A percentile compares a stretch with the other conserved stretches of the same genome.
These are phyloP conservation scores for Phaeosphaeriaceae sp. DNA, from an alignment of 2,329 filamentous ascomycete genomes.

Conservation along the genomic window DNA sequence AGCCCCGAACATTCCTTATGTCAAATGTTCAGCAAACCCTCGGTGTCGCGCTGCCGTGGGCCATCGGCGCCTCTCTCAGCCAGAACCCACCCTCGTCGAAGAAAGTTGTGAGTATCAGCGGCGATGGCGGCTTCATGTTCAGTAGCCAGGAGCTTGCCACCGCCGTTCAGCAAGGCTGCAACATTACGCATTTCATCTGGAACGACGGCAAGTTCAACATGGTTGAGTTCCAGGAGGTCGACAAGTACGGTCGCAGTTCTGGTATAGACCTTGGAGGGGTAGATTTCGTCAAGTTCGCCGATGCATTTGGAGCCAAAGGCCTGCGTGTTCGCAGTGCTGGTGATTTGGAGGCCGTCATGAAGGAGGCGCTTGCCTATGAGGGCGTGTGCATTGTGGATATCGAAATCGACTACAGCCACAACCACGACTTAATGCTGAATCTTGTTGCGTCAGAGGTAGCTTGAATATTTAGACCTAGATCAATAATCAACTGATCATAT, in stretches of 20 bases:
- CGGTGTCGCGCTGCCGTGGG: neutral
- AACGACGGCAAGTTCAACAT: neutral
- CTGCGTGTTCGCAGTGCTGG: neutral
- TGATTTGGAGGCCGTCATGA: neutral
- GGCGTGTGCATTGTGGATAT: neutral
- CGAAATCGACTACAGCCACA: neutral
- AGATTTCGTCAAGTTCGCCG: neutral
- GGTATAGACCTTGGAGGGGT: neutral
- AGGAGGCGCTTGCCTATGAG: neutral
- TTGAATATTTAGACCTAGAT: too few species aligned
- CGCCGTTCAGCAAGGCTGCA: neutral
- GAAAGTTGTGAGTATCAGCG: neutral
- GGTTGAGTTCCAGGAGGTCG: slow-evolving; percentile 1
- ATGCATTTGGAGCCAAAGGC: neutral
- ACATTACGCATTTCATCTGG: neutral
- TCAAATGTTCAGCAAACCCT: neutral
- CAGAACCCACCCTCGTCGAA: neutral
- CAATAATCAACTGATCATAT: too few species aligned
- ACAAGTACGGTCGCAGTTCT: neutral
- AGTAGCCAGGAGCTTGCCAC: neutral
- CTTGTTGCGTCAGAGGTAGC: neutral
- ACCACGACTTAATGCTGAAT: neutral
- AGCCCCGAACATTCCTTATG: neutral
- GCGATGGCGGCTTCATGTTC: neutral
- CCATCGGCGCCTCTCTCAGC: neutral